Evolutionary conservation across 306 rosid species (phyloP), one percentile per base, ranked within the genome.

Genomic region (Dryas drummondii): DNA sequence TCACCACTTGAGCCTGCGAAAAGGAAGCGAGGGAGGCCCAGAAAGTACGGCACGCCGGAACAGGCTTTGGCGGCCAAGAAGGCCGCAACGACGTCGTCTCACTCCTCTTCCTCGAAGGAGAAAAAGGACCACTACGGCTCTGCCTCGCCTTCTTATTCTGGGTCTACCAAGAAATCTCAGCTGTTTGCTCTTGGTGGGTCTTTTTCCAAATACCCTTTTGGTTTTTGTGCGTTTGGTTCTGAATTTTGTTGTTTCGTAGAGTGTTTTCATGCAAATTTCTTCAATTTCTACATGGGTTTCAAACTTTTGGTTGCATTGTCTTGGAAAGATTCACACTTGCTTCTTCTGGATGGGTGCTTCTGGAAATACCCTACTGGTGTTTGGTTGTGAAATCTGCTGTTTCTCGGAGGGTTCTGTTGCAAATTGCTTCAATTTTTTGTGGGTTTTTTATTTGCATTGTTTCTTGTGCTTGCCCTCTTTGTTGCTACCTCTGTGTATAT

Each of bases 11-110:
- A 82, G 60, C 88, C 96, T 3, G 86, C 80, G 2, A 92, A 93
- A 87, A 60, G 97, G 84, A 94, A 91, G 86, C 80, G 98, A 37
- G 98, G 98, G 4, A 80, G 98, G 41, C 98, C 98, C 1, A 82
- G 98, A 66, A 94, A 91, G 87, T 94, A 94, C 57, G 90, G 91
- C 0, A 88, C 97, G 0, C 97, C 97, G 0, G 97, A 91, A 66
- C 93, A 89, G 76, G 97, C 97, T 42, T 74, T 90, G 6, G 97
- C 98, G 10, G 98, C 98, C 0, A 93, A 89, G 86, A 93, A 89
- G 82, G 92, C 97, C 13, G 87, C 90, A 13, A 84, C 98, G 70
- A 65, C 97, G 71, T 88, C 96, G 77, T 88, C 93, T 83, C 84
- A 87, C 72, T 79, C 93, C 52, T 85, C 82, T 41, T 79, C 93